phyloP scores from a whole-genome alignment of 768 basidiomycete genomes.

The Ramaria sp. region DNA sequence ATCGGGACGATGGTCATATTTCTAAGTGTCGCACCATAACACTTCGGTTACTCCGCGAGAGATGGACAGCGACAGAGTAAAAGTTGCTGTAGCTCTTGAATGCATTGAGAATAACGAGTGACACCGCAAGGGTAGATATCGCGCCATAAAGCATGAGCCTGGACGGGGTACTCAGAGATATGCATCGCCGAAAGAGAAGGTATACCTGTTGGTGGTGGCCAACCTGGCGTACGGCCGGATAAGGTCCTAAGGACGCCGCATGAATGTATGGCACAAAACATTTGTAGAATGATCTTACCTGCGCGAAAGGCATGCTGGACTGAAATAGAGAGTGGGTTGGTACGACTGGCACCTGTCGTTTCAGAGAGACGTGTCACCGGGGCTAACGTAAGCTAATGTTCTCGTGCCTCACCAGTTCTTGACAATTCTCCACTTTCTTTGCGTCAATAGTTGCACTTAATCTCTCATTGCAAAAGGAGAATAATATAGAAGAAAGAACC shows the following conservation, averaged over 20 bases:
- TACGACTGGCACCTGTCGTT: no score
- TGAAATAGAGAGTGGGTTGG: background rate
- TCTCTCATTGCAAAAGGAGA: no score
- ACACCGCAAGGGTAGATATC: conserved; percentile 58
- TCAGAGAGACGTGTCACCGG: background rate
- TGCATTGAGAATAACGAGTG: conserved; percentile 67
- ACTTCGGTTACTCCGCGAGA: conserved; percentile 90
- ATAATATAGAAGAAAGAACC: no score
- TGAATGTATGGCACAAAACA: background rate
- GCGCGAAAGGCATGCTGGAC: background rate
- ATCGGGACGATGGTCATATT: background rate
- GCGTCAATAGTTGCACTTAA: no score
- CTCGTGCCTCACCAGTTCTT: no score
- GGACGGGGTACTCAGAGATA: conserved; percentile 9
- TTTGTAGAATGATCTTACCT: background rate
- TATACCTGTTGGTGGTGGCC: conserved; percentile 6
- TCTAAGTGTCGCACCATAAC: conserved; percentile 49
- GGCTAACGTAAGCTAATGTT: background rate
- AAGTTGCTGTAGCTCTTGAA: conserved; percentile 81
- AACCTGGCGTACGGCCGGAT: conserved; percentile 7
- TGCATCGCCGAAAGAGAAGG: background rate
- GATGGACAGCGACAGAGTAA: conserved; percentile 84
- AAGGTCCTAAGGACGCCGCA: background rate
- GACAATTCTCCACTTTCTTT: no score
- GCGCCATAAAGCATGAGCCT: conserved; percentile 52